These are phyloP conservation scores for Ganoderma lucidum DNA, from an alignment of 1,284 basidiomycete genomes.

Conservation along the genomic window DNA sequence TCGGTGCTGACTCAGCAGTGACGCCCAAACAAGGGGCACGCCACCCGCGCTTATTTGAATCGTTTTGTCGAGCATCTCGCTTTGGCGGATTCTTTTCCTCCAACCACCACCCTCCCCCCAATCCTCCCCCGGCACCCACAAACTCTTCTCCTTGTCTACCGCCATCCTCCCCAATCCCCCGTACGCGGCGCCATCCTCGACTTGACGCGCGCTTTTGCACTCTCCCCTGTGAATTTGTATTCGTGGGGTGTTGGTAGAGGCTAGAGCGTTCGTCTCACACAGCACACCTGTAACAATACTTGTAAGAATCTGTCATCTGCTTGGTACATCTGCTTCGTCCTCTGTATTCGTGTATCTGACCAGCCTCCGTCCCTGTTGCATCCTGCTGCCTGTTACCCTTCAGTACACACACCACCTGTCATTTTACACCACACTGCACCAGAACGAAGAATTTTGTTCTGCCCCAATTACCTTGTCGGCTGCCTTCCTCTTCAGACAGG, in stretches of 20 bases:
- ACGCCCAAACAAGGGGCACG: constrained; percentile 28
- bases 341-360: constrained; percentile 40
- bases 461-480: constrained; percentile 18
- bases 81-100: constrained; percentile 21
- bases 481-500: constrained; percentile 2
- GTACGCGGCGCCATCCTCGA: constrained; percentile 15
- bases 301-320: constrained; percentile 40
- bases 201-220: constrained; percentile 8
- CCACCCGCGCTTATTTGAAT: constrained; percentile 22
- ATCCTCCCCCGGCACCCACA: neutral
- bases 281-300: constrained; percentile 42
- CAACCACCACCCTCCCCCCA: constrained; percentile 23
- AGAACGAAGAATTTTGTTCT: constrained; percentile 39
- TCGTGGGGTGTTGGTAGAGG: constrained; percentile 38
- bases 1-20: constrained; percentile 39
- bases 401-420: constrained; percentile 42
- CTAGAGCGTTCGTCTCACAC: constrained; percentile 25
- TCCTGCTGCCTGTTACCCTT: constrained; percentile 34
- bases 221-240: constrained; percentile 20
- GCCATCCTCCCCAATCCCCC: constrained; percentile 17
- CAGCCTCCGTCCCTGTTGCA: constrained; percentile 35
- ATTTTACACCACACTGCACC: constrained; percentile 33
- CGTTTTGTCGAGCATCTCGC: constrained; percentile 30
- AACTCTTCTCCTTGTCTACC: constrained; percentile 7
- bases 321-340: constrained; percentile 18